Evolutionary conservation across 352 stramenopile genomes (phyloP), one percentile per base, ranked within the genome.

Genomic region (Phytophthora idaei): DNA sequence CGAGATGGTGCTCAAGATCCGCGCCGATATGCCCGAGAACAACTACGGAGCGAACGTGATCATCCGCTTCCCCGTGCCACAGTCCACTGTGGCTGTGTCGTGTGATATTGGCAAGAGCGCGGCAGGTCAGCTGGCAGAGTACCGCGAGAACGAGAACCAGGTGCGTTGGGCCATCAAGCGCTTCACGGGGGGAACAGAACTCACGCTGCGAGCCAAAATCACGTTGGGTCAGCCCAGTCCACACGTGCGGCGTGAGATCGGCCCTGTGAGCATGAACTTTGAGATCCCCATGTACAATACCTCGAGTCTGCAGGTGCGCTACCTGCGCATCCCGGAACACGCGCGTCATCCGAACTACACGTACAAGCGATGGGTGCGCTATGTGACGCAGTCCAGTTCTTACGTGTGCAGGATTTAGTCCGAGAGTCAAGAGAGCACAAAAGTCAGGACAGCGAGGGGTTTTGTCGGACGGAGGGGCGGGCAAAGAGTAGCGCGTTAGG

Each of bases 251-350:
- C 92, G 92, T 69, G 96, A 99, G 75, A 97, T 99, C 69, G 97
- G 97, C 10, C 97, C 97, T 31, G 95, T 99, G 61, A 98, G 95
- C 66, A 98, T 99, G 89, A 98, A 97, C 76, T 99, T 99, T 90
- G 97, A 99, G 79, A 99, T 99, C 62, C 98, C 98, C 54, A 99
- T 99, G 97, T 99, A 99, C 85, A 99, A 99, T 89, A 98, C 98
- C 41, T 99, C 95, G 54, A 98, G 96, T 77, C 82, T 99, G 50
- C 95, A 99, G 73, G 96, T 99, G 69, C 90, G 96, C 55, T 99
- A 99, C 80, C 76, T 99, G 65, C 91, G 96, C 70, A 99, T 99
- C 74, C 95, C 95, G 2, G 97, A 99, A 65, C 90, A 97, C 71
- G 95, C 84, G 55, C 85, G 85, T 56, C 83, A 98, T 76, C 97